Base-by-base conservation (phyloP, 495 filamentous ascomycete species). In the Xylaria scruposa region DNA sequence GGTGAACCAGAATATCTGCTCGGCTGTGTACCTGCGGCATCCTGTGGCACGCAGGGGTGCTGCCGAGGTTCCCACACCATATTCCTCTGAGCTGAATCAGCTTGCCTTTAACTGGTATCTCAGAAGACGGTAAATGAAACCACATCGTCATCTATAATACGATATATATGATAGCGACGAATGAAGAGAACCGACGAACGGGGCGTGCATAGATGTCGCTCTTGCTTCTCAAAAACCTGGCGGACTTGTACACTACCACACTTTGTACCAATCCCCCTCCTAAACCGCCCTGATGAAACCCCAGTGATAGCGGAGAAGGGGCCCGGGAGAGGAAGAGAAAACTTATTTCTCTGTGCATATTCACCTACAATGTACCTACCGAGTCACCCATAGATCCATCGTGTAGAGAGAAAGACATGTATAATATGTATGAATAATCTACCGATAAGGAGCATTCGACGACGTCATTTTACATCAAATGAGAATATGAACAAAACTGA, bases 91-190 rank as follows among this genome's bases (percentile, higher is more conserved):
- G 46, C 83, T 90, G 29, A 87, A 85, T 76, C 92, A 92, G 77
- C 84, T 95, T 77, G 93, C 95, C 2, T 97, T 94, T 77, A 93
- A 91, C 81, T 99, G 95, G 95, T 99, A 97, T 81, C 83, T 98
- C 83, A 88, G 91, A 78, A 90, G 95, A 82, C 85, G 94, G 81
- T 96, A 89, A 81, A 86, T 24, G 15, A 80, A 31, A 38, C 21
- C 36, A 9, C 4, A 36, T 67, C 42, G 33, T 49, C 7, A 59
- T 29, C 26, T 65, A 46, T 71, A 7, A 54, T 44, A 63, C 7
- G 21, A 56, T 40, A 56, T 24, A 26, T 24, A 26, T 62, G n/a
- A 51, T 63, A n/a, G 36, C 24, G 49, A 24, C n/a, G 24, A 65
- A 44, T 15, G 24, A 54, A 63, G 33, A 64, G 44, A 70, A 63